Evolutionary conservation across 768 basidiomycete species (phyloP).

Genomic region (Thelephora aurantiotincta): DNA sequence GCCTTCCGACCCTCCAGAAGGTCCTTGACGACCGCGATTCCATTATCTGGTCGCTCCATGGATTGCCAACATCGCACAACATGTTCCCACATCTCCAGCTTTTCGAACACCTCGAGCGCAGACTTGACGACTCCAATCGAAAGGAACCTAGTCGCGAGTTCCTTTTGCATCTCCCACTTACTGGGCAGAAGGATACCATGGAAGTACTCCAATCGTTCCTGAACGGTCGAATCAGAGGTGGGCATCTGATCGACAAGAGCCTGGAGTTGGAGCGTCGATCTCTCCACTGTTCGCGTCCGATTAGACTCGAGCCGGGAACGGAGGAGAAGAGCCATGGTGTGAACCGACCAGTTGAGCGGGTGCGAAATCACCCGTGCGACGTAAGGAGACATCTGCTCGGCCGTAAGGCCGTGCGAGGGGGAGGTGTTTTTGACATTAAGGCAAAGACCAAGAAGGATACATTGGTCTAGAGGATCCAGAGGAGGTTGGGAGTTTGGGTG

Average conservation of each 20-base stretch:
- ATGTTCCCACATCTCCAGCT: constrained; percentile 98
- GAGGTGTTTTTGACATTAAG: constrained; percentile 84
- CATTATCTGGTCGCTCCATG: constrained; percentile 69
- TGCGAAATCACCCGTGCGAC: constrained; percentile 80
- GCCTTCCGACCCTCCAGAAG: constrained; percentile 71
- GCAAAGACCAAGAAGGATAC: constrained; percentile 81
- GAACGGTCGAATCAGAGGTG: constrained; percentile 57
- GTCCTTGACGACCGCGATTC: constrained; percentile 69
- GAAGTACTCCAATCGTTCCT: constrained; percentile 70
- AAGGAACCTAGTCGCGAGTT: constrained; percentile 75
- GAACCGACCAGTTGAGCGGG: constrained; percentile 89
- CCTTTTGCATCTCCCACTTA: constrained; percentile 88
- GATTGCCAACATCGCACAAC: constrained; percentile 79
- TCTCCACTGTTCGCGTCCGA: constrained; percentile 86
- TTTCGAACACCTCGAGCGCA: constrained; percentile 86
- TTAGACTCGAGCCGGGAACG: constrained; percentile 83
- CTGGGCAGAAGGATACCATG: constrained; percentile 74
- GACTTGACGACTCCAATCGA: constrained; percentile 79
- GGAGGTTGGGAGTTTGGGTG: constrained; percentile 77
- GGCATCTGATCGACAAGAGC: constrained; percentile 97
- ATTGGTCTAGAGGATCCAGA: constrained; percentile 88
- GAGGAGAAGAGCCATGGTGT: constrained; percentile 91
- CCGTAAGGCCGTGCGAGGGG: constrained; percentile 79
- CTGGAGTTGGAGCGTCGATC: constrained; percentile 84
- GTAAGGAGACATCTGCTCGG: constrained; percentile 88